Percentiles rank a stretch among this genome's conserved stretches.
Conservation (phyloP, 1,139 yeast genomes). For the Eremothecium coryli region DNA sequence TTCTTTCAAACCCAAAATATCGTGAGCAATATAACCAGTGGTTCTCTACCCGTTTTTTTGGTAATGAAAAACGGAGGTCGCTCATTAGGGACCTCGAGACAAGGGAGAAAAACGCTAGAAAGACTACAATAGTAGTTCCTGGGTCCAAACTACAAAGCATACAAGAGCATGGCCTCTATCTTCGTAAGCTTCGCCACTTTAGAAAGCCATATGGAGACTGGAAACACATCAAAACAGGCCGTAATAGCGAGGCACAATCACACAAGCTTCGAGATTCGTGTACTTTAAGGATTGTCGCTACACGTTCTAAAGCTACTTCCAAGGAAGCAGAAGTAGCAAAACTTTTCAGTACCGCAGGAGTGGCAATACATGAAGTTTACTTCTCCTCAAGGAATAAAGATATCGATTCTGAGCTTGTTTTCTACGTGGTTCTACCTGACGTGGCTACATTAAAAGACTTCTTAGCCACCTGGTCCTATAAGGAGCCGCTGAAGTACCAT, state of each 20-base stretch:
- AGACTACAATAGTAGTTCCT: slow-evolving; percentile 1
- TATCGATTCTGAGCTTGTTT: slow-evolving; percentile 12
- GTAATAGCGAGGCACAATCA: background rate
- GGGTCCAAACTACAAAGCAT: background rate
- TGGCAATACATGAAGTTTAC: slow-evolving; percentile 11
- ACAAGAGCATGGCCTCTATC: slow-evolving; percentile 22
- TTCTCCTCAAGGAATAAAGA: slow-evolving; percentile 17
- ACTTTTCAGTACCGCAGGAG: slow-evolving; percentile 3
- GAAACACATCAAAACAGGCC: slow-evolving; percentile 11
- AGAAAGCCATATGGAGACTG: slow-evolving; percentile 21
- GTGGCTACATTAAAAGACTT: slow-evolving; percentile 2
- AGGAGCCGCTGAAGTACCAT: background rate
- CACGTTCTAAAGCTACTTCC: slow-evolving; percentile 4
- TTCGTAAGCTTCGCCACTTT: slow-evolving; percentile 24
- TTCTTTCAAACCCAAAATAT: slow-evolving; percentile 45
- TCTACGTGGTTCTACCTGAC: slow-evolving; percentile 10
- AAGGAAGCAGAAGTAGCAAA: slow-evolving; percentile 1
- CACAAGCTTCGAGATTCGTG: slow-evolving; percentile 12
- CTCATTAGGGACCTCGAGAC: slow-evolving; percentile 11
- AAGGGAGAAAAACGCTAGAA: slow-evolving; percentile 4
- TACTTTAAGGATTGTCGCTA: slow-evolving; percentile 14
- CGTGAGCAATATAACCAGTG: slow-evolving; percentile 46
- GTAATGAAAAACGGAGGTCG: slow-evolving; percentile 9
- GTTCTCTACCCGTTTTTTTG: slow-evolving; percentile 9
- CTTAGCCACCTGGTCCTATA: background rate